Base-by-base conservation (phyloP, 2,329 filamentous ascomycete species). In the Penicillium brasilianum region DNA sequence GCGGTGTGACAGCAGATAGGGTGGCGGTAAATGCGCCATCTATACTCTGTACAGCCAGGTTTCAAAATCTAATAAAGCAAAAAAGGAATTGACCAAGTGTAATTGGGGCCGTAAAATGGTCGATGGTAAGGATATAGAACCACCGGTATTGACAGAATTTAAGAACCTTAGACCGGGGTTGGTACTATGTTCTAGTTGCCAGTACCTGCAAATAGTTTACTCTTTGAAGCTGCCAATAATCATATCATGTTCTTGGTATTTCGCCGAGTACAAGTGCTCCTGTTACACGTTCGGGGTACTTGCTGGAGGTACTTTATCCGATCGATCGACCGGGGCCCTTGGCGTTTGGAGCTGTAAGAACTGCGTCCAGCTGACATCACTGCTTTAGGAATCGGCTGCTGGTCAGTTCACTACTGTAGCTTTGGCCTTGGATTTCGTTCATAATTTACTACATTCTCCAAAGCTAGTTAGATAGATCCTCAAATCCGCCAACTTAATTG, bases 311-410 rank as follows among this genome's bases (percentile, higher is more conserved):
- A 28, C 11, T 50, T 34, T 50, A 28, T 34, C 30, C 9, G 48
- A 50, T 50, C 30, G 48, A 50, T 34, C 44, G 25, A 30, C 44
- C 16, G n/a, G 28, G 22, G 20, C 43, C 43, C 43, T 32, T 16
- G 48, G 48, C 48, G 48, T 34, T 50, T 50, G 48, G 28, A 28
- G 28, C 48, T 34, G 46, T 34, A 50, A 50, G 30, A 34, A 48
- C 44, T 48, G 8, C 44, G 48, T 50, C 55, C 57, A 50, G 43
- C 57, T 59, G 57, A 59, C 57, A 59, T 55, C 57, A 59, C 57
- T 51, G 25, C 11, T 37, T 22, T 48, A 18, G 43, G 39, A 46
- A 54, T 22, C 30, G 30, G 32, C 44, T 13, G 41, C 30, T 28
- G 25, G 25, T 6, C 25, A 28, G 25, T 28, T 28, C 6, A 28